Evolutionary conservation across 2,329 filamentous ascomycete species (phyloP), one percentile per base, ranked within the genome.

Genomic region (Zalaria obscura): DNA sequence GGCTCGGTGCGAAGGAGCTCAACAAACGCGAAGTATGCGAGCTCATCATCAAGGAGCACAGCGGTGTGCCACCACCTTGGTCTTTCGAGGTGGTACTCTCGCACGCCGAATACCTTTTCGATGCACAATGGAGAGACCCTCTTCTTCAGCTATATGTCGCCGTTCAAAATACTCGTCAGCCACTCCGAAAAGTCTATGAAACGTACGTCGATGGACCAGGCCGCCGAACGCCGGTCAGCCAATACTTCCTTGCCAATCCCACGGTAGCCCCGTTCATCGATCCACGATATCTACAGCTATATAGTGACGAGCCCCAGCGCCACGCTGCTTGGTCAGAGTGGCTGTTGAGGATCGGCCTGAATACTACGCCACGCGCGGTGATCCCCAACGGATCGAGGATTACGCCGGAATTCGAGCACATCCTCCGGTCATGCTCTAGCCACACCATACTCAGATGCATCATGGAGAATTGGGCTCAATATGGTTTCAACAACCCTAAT

Each of bases 161-260:
- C 40, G 7, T 42, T 2, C 36, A 35, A 4, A 29, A 42, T 11
- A 9, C 25, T 2, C 6, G 6, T 5, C 31, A 36, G 7, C 4
- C 36, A 4, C 36, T 8, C 5, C 27, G 9, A 9, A 35, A 35
- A 35, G 34, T 36, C 4, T 28, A 9, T 3, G 41, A 43, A 25
- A 31, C 39, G 3, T 37, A 43, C 27, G 36, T 43, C 36, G 41
- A 42, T 25, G 28, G 28, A 5, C 35, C 36, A n/a, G 18, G 27
- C 9, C n/a, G 4, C 6, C 34, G 31, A 25, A 5, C 25, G 8
- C 11, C 41, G 9, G 37, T 39, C 32, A 43, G 41, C 10, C 29
- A 36, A 9, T 18, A 11, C 10, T 43, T 43, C 7, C 6, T 27
- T 7, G 4, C 5, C 4, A 39, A 43, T 32, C 27, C 26, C 5